A percentile compares a stretch with the other conserved stretches of the same genome.
Conservation (phyloP, 208 protist genomes). For the Leishmania guyanensis region DNA sequence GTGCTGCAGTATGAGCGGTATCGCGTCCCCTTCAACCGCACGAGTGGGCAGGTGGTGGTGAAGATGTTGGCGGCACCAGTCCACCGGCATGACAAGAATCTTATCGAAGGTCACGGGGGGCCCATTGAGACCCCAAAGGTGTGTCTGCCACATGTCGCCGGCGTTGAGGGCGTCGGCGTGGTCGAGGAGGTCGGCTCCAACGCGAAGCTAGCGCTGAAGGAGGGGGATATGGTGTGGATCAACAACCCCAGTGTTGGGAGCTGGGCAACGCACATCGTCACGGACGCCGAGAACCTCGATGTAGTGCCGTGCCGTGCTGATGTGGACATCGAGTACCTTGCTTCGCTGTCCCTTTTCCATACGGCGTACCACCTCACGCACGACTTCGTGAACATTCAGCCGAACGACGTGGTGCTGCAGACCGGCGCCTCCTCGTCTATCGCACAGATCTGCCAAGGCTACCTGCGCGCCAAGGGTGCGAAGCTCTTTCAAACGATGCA, state of each 20-base stretch:
- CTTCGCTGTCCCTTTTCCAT: conserved; percentile 94
- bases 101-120: conserved; percentile 91
- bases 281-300: conserved; percentile 80
- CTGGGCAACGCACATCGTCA: conserved; percentile 92
- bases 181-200: conserved; percentile 92
- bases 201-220: conserved; percentile 68
- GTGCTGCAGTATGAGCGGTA: conserved; percentile 89
- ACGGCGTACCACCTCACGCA: conserved; percentile 96
- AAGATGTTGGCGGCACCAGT: conserved; percentile 96
- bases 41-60: conserved; percentile 87
- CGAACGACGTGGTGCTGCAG: conserved; percentile 86
- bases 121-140: conserved; percentile 25
- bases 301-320: conserved; percentile 89
- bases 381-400: conserved; percentile 94
- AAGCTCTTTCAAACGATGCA: conserved; percentile 92
- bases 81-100: conserved; percentile 96
- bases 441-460: conserved; percentile 89
- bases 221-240: conserved; percentile 95
- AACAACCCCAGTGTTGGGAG: conserved; percentile 87
- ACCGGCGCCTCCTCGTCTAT: conserved; percentile 87
- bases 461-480: conserved; percentile 81
- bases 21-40: conserved; percentile 85
- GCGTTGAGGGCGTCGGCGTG: conserved; percentile 95
- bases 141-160: conserved; percentile 69
- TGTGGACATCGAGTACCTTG: conserved; percentile 94